phyloP scores from a whole-genome alignment of 768 basidiomycete genomes.

The Rubroboletus satanas region DNA sequence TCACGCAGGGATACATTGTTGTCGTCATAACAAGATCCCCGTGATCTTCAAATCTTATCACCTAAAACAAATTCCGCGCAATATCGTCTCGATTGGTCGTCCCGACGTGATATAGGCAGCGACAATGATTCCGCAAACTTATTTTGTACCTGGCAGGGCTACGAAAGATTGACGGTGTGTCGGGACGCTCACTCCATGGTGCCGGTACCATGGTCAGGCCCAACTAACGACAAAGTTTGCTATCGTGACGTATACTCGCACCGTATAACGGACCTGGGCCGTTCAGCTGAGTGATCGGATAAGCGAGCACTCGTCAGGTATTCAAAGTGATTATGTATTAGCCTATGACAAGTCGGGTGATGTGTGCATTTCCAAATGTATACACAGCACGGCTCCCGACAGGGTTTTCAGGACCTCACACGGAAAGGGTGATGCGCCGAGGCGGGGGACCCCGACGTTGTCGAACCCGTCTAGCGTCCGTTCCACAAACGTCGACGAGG shows the following conservation, averaged over 20 bases:
- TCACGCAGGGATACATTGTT: background rate
- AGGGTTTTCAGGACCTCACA: background rate
- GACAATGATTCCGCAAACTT: constrained; percentile 3
- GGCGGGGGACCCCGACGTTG: background rate
- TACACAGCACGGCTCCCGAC: background rate
- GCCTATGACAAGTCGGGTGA: background rate
- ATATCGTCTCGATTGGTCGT: background rate
- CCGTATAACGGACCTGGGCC: constrained; percentile 5
- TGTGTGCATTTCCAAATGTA: background rate
- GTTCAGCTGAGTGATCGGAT: background rate
- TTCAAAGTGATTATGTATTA: background rate
- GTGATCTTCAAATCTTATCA: background rate
- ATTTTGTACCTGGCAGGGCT: constrained; percentile 12
- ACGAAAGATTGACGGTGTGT: constrained; percentile 17
- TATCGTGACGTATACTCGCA: constrained; percentile 7
- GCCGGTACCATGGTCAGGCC: constrained; percentile 21
- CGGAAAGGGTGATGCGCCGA: background rate
- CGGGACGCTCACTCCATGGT: constrained; percentile 23
- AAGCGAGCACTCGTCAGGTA: background rate
- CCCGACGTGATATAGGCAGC: background rate
- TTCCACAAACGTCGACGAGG: background rate
- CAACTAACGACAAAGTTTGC: constrained; percentile 8
- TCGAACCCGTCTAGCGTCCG: background rate
- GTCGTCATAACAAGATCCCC: background rate
- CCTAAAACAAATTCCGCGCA: background rate